Percentiles rank a stretch among this genome's conserved stretches.
These are phyloP conservation scores for Sanguinoderma infundibulare DNA, from an alignment of 1,284 basidiomycete species.

Conservation along the genomic window DNA sequence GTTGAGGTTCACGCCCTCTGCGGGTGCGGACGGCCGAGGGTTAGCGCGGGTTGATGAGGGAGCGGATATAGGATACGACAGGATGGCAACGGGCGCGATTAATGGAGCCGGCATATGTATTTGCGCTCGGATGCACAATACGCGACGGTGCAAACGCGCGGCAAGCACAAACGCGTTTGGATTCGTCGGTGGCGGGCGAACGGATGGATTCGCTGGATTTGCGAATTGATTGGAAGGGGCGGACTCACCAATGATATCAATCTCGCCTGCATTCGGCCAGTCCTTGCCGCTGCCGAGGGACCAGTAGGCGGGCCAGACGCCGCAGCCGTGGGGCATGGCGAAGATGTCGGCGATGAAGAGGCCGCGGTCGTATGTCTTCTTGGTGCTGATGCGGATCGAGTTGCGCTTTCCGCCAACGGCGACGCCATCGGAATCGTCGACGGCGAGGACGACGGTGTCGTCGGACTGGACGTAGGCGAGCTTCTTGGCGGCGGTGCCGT, in stretches of 20 bases:
- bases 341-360: conserved; percentile 82
- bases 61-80: background rate
- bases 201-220: too few relatives aligned
- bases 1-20: conserved; percentile 65
- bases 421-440: conserved; percentile 62
- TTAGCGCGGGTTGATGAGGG: background rate
- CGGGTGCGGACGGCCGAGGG: background rate
- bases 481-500: conserved; percentile 45
- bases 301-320: conserved; percentile 82
- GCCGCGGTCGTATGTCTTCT: conserved; percentile 68
- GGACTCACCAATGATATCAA: conserved; percentile 38
- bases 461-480: conserved; percentile 64
- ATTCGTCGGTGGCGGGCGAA: too few relatives aligned
- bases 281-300: conserved; percentile 52
- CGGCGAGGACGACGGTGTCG: conserved; percentile 59
- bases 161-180: background rate
- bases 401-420: conserved; percentile 58
- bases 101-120: background rate
- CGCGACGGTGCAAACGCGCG: background rate
- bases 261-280: conserved; percentile 73
- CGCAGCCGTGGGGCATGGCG: conserved; percentile 80
- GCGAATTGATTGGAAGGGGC: too few relatives aligned
- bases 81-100: background rate
- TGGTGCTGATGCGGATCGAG: conserved; percentile 77
- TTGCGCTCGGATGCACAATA: background rate